Conservation (phyloP, 1,139 yeast species). For the Kurtzmaniella quercitrusa region DNA sequence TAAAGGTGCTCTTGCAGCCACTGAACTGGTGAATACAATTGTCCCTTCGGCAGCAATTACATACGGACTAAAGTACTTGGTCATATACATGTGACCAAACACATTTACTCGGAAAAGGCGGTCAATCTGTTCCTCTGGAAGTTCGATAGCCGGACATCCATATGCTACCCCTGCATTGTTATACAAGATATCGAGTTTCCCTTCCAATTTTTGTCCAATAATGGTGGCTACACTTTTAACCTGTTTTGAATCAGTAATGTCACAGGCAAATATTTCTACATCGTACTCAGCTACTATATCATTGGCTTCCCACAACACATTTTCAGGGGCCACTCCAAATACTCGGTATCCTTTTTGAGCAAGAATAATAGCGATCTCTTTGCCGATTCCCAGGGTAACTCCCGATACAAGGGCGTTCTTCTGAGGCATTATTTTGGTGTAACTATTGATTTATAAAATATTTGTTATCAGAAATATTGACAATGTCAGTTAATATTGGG, state of each 20-base stretch:
- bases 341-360: slow-evolving; percentile 30
- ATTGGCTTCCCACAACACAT: slow-evolving; percentile 19
- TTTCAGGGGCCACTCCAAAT: slow-evolving; percentile 28
- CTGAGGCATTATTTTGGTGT: no score
- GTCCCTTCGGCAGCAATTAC: slow-evolving; percentile 44
- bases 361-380: slow-evolving; percentile 23
- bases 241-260: slow-evolving; percentile 25
- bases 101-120: slow-evolving; percentile 30
- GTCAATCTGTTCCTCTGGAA: slow-evolving; percentile 21
- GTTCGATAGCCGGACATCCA: slow-evolving; percentile 33
- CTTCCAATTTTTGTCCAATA: slow-evolving; percentile 23
- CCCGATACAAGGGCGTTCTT: slow-evolving; percentile 31
- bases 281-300: slow-evolving; percentile 26
- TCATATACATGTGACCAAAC: slow-evolving; percentile 34
- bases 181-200: slow-evolving; percentile 26
- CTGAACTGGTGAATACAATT: slow-evolving; percentile 59
- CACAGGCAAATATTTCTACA: slow-evolving; percentile 27
- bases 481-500: no score
- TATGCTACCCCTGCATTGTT: slow-evolving; percentile 31
- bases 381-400: slow-evolving; percentile 40
- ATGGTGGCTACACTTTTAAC: slow-evolving; percentile 20
- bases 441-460: no score
- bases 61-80: slow-evolving; percentile 26
- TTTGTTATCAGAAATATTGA: no score
- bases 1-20: slow-evolving; percentile 53